Base-by-base conservation (phyloP, 352 stramenopile genomes). In the Pythium coloratum region DNA sequence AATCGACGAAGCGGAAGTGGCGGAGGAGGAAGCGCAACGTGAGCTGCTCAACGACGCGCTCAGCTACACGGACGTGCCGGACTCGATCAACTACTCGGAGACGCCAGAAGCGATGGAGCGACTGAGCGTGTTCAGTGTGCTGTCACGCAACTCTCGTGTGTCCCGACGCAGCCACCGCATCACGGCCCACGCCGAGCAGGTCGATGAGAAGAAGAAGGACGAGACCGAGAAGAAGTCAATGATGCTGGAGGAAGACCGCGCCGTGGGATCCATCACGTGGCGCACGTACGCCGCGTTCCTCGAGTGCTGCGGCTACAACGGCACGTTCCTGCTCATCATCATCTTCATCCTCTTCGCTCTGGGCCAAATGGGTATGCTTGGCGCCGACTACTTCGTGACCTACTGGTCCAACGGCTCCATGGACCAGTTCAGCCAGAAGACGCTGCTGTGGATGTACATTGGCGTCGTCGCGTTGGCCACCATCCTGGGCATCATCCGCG, bases 381-480 rank as follows among this genome's bases (percentile, higher is more conserved):
- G 76, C 28, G 77, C 66, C 40, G 80, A 89, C 56, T 89, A 71
- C 70, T 89, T 85, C 32, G 40, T 86, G 24, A 85, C 74, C 55
- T 70, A 74, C 30, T 87, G 78, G 80, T 73, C 78, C 3, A 76
- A 84, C 47, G 71, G 47, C 20, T 61, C 79, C 1, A 53, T 55
- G 13, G 14, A 44, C 18, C 59, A 55, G 47, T 55, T 84, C 3
- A 83, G 64, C 46, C 67, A 78, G 36, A 71, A 79, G 33, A 72
- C 64, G 34, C 73, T 71, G 0, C 62, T 87, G 33, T 60, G 63
- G 4, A 61, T 86, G 0, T 89, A 86, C 38, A 56, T 81, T 2
- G 70, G 54, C 1, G 71, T 89, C 38, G 73, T 87, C 1, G 70
- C 55, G 3, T 36, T 66, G 1, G 66, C 75, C 0, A 63, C 72